phyloP scores from a whole-genome alignment of 306 rosid species.

The Quercus bicolor region DNA sequence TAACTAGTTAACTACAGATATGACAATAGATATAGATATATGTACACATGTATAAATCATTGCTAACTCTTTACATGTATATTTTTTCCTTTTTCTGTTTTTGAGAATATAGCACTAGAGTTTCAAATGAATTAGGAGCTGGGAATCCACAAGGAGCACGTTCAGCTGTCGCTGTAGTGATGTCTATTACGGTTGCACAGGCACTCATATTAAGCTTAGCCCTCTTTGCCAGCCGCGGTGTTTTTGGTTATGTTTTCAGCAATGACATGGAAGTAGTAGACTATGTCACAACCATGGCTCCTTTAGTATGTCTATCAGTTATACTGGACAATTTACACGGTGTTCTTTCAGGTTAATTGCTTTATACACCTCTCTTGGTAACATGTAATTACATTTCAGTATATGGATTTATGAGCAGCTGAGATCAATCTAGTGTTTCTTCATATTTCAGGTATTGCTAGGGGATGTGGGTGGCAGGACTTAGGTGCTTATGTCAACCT shows the following conservation, averaged over 20 bases:
- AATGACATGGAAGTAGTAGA: slow-evolving; percentile 58
- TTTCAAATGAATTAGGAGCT: slow-evolving; percentile 79
- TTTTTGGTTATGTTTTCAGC: slow-evolving; percentile 61
- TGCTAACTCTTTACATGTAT: background rate
- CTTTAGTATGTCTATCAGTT: slow-evolving; percentile 52
- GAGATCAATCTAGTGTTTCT: background rate
- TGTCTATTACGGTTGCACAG: slow-evolving; percentile 38
- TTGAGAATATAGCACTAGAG: slow-evolving; percentile 47
- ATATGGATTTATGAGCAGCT: background rate
- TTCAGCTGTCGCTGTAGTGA: slow-evolving; percentile 38
- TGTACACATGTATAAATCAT: background rate
- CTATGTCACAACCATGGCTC: slow-evolving; percentile 66
- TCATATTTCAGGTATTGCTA: slow-evolving; percentile 45
- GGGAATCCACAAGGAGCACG: slow-evolving; percentile 55
- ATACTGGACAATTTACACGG: slow-evolving; percentile 59
- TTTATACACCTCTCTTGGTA: background rate
- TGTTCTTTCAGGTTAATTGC: slow-evolving; percentile 47
- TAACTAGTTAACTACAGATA: background rate
- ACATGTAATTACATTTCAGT: background rate
- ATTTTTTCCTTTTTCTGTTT: background rate
- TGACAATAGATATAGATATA: background rate
- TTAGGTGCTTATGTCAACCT: slow-evolving; percentile 63
- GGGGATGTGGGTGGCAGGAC: slow-evolving; percentile 84
- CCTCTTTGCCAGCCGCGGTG: slow-evolving; percentile 43
- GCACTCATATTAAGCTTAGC: slow-evolving; percentile 30